phyloP scores from a whole-genome alignment of 495 filamentous ascomycete species.

The Parmelia sp. region DNA sequence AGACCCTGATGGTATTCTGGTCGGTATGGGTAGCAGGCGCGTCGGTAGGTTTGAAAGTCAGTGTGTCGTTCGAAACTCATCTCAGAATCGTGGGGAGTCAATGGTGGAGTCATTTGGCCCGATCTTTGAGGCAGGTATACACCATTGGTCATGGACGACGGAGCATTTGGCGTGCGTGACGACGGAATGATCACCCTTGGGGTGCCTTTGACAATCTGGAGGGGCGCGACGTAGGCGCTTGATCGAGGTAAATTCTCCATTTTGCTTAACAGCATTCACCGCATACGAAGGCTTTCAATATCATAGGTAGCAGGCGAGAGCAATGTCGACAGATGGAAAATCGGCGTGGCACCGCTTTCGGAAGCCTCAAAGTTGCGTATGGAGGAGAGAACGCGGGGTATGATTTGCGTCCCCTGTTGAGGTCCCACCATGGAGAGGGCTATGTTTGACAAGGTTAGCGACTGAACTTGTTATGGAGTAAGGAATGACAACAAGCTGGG shows the following conservation, averaged over 20 bases:
- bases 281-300: neutral
- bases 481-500: constrained; percentile 16
- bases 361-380: neutral
- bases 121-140: constrained; percentile 28
- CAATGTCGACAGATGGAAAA: neutral
- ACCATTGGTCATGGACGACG: constrained; percentile 23
- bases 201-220: constrained; percentile 62
- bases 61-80: constrained; percentile 51
- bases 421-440: constrained; percentile 11
- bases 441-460: constrained; percentile 10
- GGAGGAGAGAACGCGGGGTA: constrained; percentile 9
- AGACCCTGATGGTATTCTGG: constrained; percentile 64
- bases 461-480: constrained; percentile 10
- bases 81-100: constrained; percentile 60
- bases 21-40: constrained; percentile 93
- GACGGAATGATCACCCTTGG: constrained; percentile 41
- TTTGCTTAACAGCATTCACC: constrained; percentile 3
- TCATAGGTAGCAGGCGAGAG: constrained; percentile 1
- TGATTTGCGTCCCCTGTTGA: constrained; percentile 12
- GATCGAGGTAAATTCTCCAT: constrained; percentile 45
- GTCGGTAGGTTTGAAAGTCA: constrained; percentile 88
- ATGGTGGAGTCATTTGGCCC: constrained; percentile 63
- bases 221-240: constrained; percentile 65
- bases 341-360: constrained; percentile 12
- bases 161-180: constrained; percentile 37